Base-by-base conservation (phyloP, 2,329 filamentous ascomycete genomes). In the Pseudogymnoascus sp. region DNA sequence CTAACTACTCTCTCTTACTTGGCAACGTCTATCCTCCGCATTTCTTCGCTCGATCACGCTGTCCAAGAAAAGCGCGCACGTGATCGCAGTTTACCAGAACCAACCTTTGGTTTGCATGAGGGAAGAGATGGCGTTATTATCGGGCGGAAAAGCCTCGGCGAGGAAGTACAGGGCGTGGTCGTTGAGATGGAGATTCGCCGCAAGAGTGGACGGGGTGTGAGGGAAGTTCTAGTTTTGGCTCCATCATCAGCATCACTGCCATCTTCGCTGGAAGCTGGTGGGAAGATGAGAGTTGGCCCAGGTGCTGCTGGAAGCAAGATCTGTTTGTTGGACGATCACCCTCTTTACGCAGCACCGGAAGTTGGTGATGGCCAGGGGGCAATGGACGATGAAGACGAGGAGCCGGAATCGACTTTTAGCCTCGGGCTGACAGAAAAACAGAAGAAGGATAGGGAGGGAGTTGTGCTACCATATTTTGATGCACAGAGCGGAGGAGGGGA, bases 381-480 rank as follows among this genome's bases (percentile, higher is more conserved):
- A 2, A 73, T 70, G 3, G 73, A 66, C 0, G 77, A 71, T 1
- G 81, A 73, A 30, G 63, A 66, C 1, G 82, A 82, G 25, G 82
- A 82, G 35, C 79, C 84, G 63, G 84, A 85, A 69, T 88, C 89
- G 8, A 96, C 93, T 0, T 99, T 99, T 72, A 88, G 89, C 66
- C 76, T 99, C 3, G 87, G 88, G 0, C 77, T 99, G 64, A 97
- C 93, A 16, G 93, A 96, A 64, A 92, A 94, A 78, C 94, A 99
- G 77, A 84, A 89, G 69, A 81, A 82, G 66, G 93, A 96, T 60
- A 80, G 94, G 25, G 93, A 97, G 70, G 90, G 89, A 0, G 90
- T 99, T 7, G 90, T 97, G 41, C 74, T 97, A 74, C 94, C 94
- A 14, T 97, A 99, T 74, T 97, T 95, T 75, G 94, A 99, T 78